phyloP scores from a whole-genome alignment of 169 alveolate genomes.

The Amoebophrya sp. region DNA sequence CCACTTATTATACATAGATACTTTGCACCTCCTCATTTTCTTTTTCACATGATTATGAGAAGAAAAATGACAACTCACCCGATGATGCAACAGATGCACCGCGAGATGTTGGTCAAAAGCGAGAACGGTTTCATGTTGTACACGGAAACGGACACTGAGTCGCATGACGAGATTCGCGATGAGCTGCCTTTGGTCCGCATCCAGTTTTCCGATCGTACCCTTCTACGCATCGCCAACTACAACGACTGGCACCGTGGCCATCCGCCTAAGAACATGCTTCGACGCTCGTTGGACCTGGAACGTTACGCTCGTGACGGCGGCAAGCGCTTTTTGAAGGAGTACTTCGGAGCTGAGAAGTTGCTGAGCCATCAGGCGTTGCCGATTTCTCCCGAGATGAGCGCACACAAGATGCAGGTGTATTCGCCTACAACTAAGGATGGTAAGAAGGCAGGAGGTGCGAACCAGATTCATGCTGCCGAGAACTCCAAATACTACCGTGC shows the following conservation, averaged over 20 bases:
- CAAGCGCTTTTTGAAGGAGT: neutral
- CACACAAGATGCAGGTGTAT: neutral
- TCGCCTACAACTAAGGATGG: neutral
- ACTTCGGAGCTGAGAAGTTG: neutral
- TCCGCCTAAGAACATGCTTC: neutral
- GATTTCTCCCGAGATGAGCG: neutral
- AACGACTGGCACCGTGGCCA: neutral
- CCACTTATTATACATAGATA: too few species aligned
- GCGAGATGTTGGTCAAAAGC: neutral
- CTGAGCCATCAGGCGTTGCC: neutral
- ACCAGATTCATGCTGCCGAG: neutral
- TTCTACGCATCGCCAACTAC: constrained; percentile 20
- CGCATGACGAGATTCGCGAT: neutral
- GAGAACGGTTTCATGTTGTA: neutral
- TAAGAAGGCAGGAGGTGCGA: neutral
- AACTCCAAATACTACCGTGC: neutral
- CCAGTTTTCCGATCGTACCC: neutral
- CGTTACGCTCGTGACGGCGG: constrained; percentile 2
- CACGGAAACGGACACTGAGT: constrained; percentile 18
- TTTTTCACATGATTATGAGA: too few species aligned
- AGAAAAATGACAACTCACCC: too few species aligned
- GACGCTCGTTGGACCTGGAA: neutral
- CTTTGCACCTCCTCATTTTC: too few species aligned
- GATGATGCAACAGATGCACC: too few species aligned
- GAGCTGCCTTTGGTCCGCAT: neutral